Conservation (phyloP, 257 asterid species). For the Ballota nigra region DNA sequence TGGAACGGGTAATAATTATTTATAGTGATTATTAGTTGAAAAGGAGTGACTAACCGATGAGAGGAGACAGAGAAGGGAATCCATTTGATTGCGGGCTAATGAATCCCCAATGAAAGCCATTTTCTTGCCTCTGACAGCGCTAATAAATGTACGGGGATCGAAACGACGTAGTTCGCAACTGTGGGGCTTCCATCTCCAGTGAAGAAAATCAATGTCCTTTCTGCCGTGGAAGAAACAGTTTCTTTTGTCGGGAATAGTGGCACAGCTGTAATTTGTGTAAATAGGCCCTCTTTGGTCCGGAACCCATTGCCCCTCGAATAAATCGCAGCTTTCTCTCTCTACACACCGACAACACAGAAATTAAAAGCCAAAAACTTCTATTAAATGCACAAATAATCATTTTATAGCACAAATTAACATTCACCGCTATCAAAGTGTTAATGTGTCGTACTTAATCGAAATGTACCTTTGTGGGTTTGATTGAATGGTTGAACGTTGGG, state of each 20-base stretch:
- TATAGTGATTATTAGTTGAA: too few species aligned
- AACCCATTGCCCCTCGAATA: constrained; percentile 67
- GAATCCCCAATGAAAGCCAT: constrained; percentile 67
- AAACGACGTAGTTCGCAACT: constrained; percentile 58
- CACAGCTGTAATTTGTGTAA: constrained; percentile 61
- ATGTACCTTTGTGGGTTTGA: background rate
- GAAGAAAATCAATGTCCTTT: constrained; percentile 42
- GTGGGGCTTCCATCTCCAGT: constrained; percentile 86
- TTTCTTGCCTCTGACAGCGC: constrained; percentile 43
- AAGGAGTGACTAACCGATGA: background rate
- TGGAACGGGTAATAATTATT: too few species aligned
- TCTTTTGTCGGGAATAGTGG: constrained; percentile 36
- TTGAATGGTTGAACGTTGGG: background rate
- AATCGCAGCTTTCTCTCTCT: constrained; percentile 37
- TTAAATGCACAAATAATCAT: too few species aligned
- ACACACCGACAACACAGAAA: background rate
- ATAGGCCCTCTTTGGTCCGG: constrained; percentile 26
- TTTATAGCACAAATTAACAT: too few species aligned
- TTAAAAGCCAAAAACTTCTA: too few species aligned
- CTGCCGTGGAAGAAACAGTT: constrained; percentile 67
- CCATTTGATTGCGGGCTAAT: background rate
- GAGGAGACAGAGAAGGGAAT: background rate
- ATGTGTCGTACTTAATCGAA: too few species aligned
- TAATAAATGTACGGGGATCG: constrained; percentile 35
- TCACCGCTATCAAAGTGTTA: too few species aligned